These are phyloP conservation scores for Parmales sp. DNA, from an alignment of 108 stramenopile species.

Conservation along the genomic window DNA sequence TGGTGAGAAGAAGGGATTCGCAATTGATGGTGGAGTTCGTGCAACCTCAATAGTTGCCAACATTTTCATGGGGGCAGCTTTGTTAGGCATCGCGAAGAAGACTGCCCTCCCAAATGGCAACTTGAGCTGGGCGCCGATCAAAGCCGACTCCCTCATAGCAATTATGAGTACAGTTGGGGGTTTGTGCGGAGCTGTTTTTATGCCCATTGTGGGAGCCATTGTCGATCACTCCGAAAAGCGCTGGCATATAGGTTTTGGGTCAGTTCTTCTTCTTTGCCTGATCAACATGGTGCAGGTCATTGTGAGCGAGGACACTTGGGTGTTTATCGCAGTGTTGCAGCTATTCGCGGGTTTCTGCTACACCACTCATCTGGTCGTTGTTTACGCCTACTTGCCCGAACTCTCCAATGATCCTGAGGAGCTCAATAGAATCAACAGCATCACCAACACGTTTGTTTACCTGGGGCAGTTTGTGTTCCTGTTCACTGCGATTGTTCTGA, in stretches of 20 bases:
- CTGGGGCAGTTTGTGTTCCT: no score
- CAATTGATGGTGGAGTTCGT: no score
- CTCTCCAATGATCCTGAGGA: constrained; percentile 39
- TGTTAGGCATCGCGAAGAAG: no score
- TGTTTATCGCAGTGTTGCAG: constrained; percentile 34
- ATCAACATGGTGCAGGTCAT: constrained; percentile 47
- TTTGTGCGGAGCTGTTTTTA: constrained; percentile 27
- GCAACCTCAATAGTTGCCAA: no score
- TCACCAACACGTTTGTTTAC: constrained; percentile 48
- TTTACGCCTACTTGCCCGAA: constrained; percentile 66
- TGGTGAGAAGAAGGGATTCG: no score
- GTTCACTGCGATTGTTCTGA: no score
- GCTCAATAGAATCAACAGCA: constrained; percentile 40
- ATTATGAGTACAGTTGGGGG: constrained; percentile 51
- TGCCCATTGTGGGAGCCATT: constrained; percentile 60
- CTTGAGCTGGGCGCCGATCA: no score
- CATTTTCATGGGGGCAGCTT: no score
- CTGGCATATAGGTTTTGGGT: constrained; percentile 5
- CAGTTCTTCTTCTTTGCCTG: neutral
- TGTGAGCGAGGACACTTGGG: constrained; percentile 46
- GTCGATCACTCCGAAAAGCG: constrained; percentile 58
- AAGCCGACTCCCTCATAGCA: constrained; percentile 60
- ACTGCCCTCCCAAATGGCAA: no score
- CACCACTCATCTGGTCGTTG: constrained; percentile 48
- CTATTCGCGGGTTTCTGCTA: constrained; percentile 40